These are phyloP conservation scores for Actinomortierella ambigua DNA, from an alignment of 371 early-diverging fungal species.

Conservation along the genomic window DNA sequence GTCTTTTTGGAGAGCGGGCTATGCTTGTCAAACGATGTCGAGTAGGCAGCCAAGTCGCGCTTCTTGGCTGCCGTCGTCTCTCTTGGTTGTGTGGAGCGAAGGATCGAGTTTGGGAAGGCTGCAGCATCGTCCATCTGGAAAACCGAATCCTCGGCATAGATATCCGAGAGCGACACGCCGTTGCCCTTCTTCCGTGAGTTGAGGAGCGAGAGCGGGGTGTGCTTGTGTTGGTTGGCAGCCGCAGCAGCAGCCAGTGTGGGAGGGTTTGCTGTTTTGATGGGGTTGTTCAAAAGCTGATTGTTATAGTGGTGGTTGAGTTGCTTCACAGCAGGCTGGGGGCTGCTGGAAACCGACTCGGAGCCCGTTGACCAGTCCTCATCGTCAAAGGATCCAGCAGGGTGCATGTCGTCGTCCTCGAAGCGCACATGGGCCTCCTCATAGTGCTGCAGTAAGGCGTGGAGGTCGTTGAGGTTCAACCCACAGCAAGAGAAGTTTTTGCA, in stretches of 20 bases:
- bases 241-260: constrained; percentile 22
- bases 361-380: constrained; percentile 46
- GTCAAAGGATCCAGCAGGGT: constrained; percentile 36
- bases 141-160: constrained; percentile 32
- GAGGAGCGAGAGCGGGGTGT: constrained; percentile 37
- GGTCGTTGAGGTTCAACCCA: constrained; percentile 76
- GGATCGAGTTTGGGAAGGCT: constrained; percentile 39
- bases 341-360: constrained; percentile 46
- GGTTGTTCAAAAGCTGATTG: constrained; percentile 13
- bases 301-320: constrained; percentile 13
- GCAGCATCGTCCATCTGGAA: constrained; percentile 24
- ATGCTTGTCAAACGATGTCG: constrained; percentile 43
- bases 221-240: constrained; percentile 36
- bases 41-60: constrained; percentile 39
- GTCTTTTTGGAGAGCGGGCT: constrained; percentile 41
- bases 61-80: constrained; percentile 30
- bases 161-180: constrained; percentile 36
- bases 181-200: constrained; percentile 27
- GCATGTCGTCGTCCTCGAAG: constrained; percentile 75
- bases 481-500: constrained; percentile 94
- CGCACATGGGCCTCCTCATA: constrained; percentile 93
- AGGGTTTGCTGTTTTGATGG: constrained; percentile 16
- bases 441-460: constrained; percentile 92
- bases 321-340: constrained; percentile 23
- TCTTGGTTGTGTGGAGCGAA: constrained; percentile 3